phyloP scores from a whole-genome alignment of 371 early-diverging fungal genomes.

The Amoeboaphelidium protococcarum region DNA sequence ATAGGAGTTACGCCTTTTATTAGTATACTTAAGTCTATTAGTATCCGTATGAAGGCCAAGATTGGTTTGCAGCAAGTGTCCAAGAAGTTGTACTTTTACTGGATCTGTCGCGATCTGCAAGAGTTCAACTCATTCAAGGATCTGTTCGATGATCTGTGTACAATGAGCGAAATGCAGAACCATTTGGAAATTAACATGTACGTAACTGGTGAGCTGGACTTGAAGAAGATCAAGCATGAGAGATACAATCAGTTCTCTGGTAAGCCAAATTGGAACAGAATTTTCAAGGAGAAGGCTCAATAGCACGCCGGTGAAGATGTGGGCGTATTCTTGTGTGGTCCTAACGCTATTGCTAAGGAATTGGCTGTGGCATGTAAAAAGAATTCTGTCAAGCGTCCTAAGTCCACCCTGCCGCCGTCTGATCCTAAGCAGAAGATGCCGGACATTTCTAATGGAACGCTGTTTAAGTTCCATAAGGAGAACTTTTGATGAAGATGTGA shows the following conservation, averaged over 20 bases:
- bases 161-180: constrained; percentile 15
- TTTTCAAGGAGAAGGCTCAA: constrained; percentile 8
- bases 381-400: constrained; percentile 3
- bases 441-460: constrained; percentile 1
- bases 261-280: constrained; percentile 11
- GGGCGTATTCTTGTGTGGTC: constrained; percentile 13
- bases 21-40: constrained; percentile 33
- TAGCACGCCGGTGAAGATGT: constrained; percentile 7
- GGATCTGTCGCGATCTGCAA: constrained; percentile 33
- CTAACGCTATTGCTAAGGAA: constrained; percentile 6
- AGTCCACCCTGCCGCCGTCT: background rate
- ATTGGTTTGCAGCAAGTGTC: constrained; percentile 6
- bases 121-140: background rate
- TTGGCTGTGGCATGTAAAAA: constrained; percentile 4
- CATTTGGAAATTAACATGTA: constrained; percentile 43
- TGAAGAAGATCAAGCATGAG: constrained; percentile 8
- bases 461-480: constrained; percentile 12
- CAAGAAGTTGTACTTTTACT: constrained; percentile 26
- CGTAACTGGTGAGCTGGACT: constrained; percentile 28
- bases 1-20: constrained; percentile 55
- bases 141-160: constrained; percentile 19
- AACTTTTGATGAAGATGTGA: constrained; percentile 11
- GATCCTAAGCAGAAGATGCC: constrained; percentile 1
- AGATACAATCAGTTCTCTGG: constrained; percentile 11
- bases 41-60: constrained; percentile 16